These are phyloP conservation scores for Sporothrix brasiliensis DNA, from an alignment of 2,329 filamentous ascomycete genomes.

Conservation along the genomic window DNA sequence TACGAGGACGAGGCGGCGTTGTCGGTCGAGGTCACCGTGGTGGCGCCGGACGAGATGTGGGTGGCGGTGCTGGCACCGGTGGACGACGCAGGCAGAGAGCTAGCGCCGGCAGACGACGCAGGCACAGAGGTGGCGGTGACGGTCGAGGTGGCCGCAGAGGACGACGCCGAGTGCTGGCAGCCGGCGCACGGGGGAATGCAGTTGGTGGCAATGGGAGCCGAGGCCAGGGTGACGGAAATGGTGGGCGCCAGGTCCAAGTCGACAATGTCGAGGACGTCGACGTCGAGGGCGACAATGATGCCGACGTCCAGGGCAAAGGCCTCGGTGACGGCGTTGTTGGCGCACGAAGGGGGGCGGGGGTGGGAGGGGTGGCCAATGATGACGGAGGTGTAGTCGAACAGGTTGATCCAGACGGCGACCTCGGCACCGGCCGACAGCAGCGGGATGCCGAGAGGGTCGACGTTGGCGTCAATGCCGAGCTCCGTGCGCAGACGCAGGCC, in stretches of 20 bases:
- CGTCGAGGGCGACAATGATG: conserved; percentile 38
- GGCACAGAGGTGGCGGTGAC: conserved; percentile 20
- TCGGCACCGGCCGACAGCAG: conserved; percentile 39
- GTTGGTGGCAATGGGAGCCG: conserved; percentile 33
- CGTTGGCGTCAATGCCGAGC: conserved; percentile 36
- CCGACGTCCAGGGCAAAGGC: conserved; percentile 38
- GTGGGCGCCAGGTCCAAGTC: conserved; percentile 39
- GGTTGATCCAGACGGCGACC: conserved; percentile 41
- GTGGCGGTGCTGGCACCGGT: conserved; percentile 34
- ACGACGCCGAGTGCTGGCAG: not conserved
- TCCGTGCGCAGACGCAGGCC: conserved; percentile 41
- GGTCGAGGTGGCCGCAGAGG: not conserved
- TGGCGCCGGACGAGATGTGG: conserved; percentile 37
- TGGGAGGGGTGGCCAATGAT: conserved; percentile 33
- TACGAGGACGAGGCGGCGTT: conserved; percentile 14
- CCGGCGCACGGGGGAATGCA: conserved; percentile 34
- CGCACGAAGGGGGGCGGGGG: not conserved
- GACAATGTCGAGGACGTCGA: conserved; percentile 37
- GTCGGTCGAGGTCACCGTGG: conserved; percentile 23
- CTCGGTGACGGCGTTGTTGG: conserved; percentile 34
- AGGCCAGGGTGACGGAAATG: conserved; percentile 39
- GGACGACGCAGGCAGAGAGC: conserved; percentile 20
- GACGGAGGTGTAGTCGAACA: conserved; percentile 42
- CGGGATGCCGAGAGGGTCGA: conserved; percentile 38
- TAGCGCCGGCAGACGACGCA: conserved; percentile 13